Conservation (phyloP, 345 rosid genomes). For the Eucalyptus cloeziana region DNA sequence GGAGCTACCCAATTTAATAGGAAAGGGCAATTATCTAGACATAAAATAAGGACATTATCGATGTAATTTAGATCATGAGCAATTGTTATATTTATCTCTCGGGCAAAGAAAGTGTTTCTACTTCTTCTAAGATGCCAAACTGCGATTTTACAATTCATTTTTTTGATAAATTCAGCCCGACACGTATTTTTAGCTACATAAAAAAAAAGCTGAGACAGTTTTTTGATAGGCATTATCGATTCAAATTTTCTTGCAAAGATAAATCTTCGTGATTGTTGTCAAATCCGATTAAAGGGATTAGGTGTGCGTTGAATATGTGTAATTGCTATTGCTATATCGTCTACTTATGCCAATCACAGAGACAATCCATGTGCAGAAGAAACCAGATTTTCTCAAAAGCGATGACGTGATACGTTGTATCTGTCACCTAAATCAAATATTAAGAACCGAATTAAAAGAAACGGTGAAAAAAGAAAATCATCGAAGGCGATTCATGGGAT, state of each 20-base stretch:
- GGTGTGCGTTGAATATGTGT: too few species aligned
- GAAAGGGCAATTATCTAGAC: neutral
- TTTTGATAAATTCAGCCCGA: rapidly evolving
- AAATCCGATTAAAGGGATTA: neutral
- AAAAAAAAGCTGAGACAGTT: neutral
- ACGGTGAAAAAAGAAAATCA: too few species aligned
- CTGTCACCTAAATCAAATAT: neutral
- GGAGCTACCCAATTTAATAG: neutral
- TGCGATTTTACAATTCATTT: neutral
- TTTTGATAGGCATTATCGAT: neutral
- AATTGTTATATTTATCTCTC: neutral
- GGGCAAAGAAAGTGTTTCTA: neutral
- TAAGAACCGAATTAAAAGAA: neutral
- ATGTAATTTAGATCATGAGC: neutral
- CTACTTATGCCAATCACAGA: neutral
- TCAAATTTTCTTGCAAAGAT: neutral
- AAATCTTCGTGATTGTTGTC: neutral
- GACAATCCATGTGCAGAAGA: neutral
- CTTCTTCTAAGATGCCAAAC: neutral
- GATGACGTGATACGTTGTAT: neutral
- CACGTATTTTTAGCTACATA: rapidly evolving
- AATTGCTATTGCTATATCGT: too few species aligned
- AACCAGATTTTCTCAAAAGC: neutral
- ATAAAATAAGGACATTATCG: neutral
- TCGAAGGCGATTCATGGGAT: neutral